phyloP scores from a whole-genome alignment of 2,329 filamentous ascomycete genomes.

The Apiospora sp. region DNA sequence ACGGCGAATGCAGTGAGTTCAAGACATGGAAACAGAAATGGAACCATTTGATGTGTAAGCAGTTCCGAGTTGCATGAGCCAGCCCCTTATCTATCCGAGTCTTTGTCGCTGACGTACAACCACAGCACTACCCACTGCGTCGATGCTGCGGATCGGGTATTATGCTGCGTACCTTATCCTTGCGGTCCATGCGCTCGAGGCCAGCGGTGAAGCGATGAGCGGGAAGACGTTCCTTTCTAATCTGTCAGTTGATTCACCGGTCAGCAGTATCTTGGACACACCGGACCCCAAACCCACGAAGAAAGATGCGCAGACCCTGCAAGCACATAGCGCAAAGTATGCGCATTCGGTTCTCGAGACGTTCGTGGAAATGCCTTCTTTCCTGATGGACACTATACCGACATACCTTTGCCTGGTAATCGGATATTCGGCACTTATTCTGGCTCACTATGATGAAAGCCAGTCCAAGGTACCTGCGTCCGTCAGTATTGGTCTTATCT shows the following conservation, averaged over 20 bases:
- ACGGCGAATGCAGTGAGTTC: slow-evolving; percentile 44
- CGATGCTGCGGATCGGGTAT: slow-evolving; percentile 45
- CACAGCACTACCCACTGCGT: slow-evolving; percentile 43
- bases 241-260: slow-evolving; percentile 25
- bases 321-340: slow-evolving; percentile 39
- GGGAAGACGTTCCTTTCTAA: slow-evolving; percentile 40
- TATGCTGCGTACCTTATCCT: slow-evolving; percentile 45
- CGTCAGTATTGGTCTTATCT: slow-evolving; percentile 39
- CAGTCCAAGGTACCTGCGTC: slow-evolving; percentile 41
- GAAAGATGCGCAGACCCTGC: slow-evolving; percentile 33
- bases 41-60: slow-evolving; percentile 44
- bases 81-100: neutral
- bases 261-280: slow-evolving; percentile 27
- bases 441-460: slow-evolving; percentile 42
- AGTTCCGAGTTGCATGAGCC: no score
- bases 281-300: slow-evolving; percentile 25
- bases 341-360: slow-evolving; percentile 41
- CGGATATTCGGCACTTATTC: slow-evolving; percentile 43
- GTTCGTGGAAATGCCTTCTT: slow-evolving; percentile 42
- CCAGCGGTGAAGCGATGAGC: slow-evolving; percentile 40
- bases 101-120: slow-evolving; percentile 21
- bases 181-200: slow-evolving; percentile 40
- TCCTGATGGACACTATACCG: slow-evolving; percentile 40
- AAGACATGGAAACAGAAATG: slow-evolving; percentile 45
- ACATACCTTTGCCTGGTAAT: slow-evolving; percentile 43